Conservation (phyloP, 2,329 filamentous ascomycete genomes). For the Cercospora citrullina region DNA sequence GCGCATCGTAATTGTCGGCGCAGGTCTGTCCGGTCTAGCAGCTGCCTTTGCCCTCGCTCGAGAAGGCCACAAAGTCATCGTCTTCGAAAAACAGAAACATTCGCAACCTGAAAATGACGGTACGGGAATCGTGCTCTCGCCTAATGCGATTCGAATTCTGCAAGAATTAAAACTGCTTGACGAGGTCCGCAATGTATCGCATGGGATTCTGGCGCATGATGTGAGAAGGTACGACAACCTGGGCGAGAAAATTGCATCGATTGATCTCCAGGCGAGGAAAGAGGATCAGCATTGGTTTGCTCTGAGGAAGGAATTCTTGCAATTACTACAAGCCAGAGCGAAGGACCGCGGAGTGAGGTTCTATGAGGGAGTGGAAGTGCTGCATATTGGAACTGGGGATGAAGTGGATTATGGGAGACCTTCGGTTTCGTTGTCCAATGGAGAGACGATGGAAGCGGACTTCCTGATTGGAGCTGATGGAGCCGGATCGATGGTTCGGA, state of each 20-base stretch:
- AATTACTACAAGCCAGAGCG: neutral
- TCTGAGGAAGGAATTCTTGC: neutral
- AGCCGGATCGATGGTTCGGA: slow-evolving; percentile 4
- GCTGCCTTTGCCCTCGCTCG: slow-evolving; percentile 11
- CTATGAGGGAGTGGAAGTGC: slow-evolving; percentile 2
- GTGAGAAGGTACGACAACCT: slow-evolving; percentile 3
- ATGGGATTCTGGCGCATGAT: slow-evolving; percentile 8
- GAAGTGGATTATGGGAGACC: neutral
- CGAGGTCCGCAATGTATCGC: slow-evolving; percentile 8
- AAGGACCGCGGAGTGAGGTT: slow-evolving; percentile 1
- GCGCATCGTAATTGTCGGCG: slow-evolving; percentile 12
- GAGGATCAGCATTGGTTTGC: slow-evolving; percentile 5
- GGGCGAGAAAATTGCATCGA: slow-evolving; percentile 6
- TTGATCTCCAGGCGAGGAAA: slow-evolving; percentile 2
- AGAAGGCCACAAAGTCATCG: slow-evolving; percentile 12
- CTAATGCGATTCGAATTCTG: slow-evolving; percentile 14
- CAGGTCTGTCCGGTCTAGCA: slow-evolving; percentile 10
- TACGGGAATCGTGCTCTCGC: slow-evolving; percentile 17
- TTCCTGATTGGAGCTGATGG: slow-evolving; percentile 16
- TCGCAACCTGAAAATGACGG: neutral
- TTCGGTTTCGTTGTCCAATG: slow-evolving; percentile 8
- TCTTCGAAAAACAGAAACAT: slow-evolving; percentile 11
- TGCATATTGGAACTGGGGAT: neutral
- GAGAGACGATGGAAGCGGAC: slow-evolving; percentile 3
- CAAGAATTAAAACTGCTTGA: slow-evolving; percentile 12